Conservation (phyloP, 106 monocot genomes). For the Dendrobium catenatum region DNA sequence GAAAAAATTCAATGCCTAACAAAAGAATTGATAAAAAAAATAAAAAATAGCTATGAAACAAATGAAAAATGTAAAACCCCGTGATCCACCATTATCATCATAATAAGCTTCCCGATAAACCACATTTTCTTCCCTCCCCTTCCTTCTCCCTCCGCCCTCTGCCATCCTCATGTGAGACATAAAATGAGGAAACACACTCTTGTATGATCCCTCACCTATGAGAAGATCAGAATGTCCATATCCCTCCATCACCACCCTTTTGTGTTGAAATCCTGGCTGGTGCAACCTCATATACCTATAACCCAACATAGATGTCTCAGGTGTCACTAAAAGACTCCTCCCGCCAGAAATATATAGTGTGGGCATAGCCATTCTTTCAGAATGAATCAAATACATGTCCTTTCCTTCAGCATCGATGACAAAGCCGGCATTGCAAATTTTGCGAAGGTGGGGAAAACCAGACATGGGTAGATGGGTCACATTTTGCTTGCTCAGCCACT, state of each 20-base stretch:
- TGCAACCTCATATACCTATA: slow-evolving; percentile 29
- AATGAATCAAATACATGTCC: slow-evolving; percentile 27
- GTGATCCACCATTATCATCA: neutral
- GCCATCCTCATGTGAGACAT: slow-evolving; percentile 24
- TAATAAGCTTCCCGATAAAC: slow-evolving; percentile 18
- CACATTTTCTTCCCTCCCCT: neutral
- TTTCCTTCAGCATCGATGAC: slow-evolving; percentile 21
- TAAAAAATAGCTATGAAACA: slow-evolving; percentile 1
- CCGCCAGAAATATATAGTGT: slow-evolving; percentile 33
- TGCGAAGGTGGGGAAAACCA: slow-evolving; percentile 27
- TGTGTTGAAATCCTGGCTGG: slow-evolving; percentile 27
- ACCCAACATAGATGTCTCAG: slow-evolving; percentile 22
- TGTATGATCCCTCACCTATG: slow-evolving; percentile 25
- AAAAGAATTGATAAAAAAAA: neutral
- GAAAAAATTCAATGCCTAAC: neutral
- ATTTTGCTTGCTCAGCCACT: slow-evolving; percentile 22
- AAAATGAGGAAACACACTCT: slow-evolving; percentile 31
- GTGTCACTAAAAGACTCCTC: slow-evolving; percentile 23
- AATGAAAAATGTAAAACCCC: neutral
- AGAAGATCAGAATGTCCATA: slow-evolving; percentile 41
- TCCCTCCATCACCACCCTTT: slow-evolving; percentile 27
- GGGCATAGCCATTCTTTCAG: slow-evolving; percentile 28
- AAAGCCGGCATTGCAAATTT: slow-evolving; percentile 22
- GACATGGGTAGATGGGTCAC: slow-evolving; percentile 25
- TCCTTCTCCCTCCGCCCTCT: slow-evolving; percentile 14